These are phyloP conservation scores for Glycine soja DNA, from an alignment of 306 rosid species.

Conservation along the genomic window DNA sequence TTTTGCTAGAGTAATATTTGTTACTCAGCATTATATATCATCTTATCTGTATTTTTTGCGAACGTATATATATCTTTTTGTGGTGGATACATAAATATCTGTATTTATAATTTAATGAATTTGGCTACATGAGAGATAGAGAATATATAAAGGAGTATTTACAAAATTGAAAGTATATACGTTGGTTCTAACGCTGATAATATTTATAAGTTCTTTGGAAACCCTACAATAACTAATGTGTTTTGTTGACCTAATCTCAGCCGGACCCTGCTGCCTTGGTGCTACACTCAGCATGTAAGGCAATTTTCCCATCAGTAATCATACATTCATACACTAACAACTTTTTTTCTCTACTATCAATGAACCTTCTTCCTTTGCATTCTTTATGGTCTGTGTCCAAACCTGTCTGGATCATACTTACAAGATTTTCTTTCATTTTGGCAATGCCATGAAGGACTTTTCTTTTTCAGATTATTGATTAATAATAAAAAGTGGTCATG, in stretches of 20 bases:
- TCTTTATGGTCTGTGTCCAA: slow-evolving; percentile 27
- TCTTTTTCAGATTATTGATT: not conserved
- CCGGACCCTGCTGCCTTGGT: slow-evolving; percentile 47
- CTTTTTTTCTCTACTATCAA: slow-evolving; percentile 8
- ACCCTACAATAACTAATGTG: slow-evolving; percentile 42
- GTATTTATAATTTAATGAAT: slow-evolving; percentile 10
- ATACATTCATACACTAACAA: slow-evolving; percentile 8
- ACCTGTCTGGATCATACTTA: slow-evolving; percentile 1
- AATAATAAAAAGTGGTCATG: slow-evolving; percentile 47
- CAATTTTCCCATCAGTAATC: not conserved
- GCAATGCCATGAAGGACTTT: slow-evolving; percentile 24
- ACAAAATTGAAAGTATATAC: slow-evolving; percentile 49
- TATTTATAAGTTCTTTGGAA: slow-evolving; percentile 39
- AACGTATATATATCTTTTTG: not conserved
- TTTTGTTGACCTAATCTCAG: slow-evolving; percentile 48
- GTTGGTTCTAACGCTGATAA: slow-evolving; percentile 46
- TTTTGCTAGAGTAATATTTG: not conserved
- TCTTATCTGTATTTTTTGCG: not conserved
- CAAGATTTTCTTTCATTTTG: slow-evolving; percentile 18
- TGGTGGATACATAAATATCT: not conserved
- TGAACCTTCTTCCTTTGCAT: not conserved
- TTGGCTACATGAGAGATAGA: slow-evolving; percentile 34
- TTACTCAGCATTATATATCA: not conserved
- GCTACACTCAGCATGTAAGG: slow-evolving; percentile 26
- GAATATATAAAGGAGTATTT: slow-evolving; percentile 30